Conservation (phyloP, 257 asterid species). For the Solanum habrochaites region DNA sequence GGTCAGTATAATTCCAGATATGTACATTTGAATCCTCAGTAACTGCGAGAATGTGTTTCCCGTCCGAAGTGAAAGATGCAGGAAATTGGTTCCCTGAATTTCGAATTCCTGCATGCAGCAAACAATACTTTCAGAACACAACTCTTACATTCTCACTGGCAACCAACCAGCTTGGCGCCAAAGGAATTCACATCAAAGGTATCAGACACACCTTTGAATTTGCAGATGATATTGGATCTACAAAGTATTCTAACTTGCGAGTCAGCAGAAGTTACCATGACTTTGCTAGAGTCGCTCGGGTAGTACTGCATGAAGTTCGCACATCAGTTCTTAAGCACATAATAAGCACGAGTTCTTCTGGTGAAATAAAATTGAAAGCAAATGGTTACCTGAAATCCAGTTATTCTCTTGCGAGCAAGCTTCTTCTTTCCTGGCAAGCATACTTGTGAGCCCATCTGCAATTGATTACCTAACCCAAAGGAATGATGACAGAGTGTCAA, state of each 20-base stretch:
- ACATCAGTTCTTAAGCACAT: background rate
- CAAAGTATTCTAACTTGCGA: conserved; percentile 60
- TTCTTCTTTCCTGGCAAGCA: conserved; percentile 67
- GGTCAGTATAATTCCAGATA: conserved; percentile 52
- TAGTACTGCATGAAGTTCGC: conserved; percentile 42
- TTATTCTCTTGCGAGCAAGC: conserved; percentile 54
- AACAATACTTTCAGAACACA: background rate
- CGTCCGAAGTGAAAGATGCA: conserved; percentile 77
- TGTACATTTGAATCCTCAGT: conserved; percentile 60
- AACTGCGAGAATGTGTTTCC: conserved; percentile 61
- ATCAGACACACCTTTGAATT: conserved; percentile 52
- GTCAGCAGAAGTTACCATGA: conserved; percentile 82
- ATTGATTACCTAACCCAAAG: conserved; percentile 37
- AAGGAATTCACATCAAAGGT: background rate
- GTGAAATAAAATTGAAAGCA: background rate
- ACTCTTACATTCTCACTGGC: background rate
- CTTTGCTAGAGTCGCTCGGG: conserved; percentile 63
- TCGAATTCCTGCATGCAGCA: conserved; percentile 33
- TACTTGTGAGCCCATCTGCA: conserved; percentile 57
- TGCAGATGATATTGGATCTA: conserved; percentile 52
- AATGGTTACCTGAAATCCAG: conserved; percentile 70
- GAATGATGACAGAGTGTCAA: background rate
- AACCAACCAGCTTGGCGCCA: background rate
- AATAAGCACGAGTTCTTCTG: background rate
- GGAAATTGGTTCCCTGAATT: conserved; percentile 48